Evolutionary conservation across 441 rosid species (phyloP).

Genomic region (Macaranga tanarius): DNA sequence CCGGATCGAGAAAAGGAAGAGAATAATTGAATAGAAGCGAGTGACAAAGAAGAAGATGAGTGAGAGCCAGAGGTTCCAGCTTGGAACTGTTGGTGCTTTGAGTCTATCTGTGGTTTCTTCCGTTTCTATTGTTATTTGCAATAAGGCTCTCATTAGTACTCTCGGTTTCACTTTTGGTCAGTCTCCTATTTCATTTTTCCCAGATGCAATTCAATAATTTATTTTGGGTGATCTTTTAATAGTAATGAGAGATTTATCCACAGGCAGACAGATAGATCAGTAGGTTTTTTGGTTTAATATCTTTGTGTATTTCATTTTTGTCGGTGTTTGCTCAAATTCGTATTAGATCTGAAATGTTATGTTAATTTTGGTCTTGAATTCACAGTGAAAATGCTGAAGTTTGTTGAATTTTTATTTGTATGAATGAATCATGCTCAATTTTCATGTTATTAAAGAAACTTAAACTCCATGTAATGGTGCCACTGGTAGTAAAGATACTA

Average conservation of each 20-base stretch:
- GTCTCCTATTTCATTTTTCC: not conserved
- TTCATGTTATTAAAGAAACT: not conserved
- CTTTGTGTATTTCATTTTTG: not conserved
- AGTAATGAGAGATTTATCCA: not conserved
- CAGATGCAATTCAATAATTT: not conserved
- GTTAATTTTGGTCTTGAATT: not conserved
- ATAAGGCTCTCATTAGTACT: slow-evolving; percentile 95
- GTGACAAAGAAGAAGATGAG: slow-evolving; percentile 48
- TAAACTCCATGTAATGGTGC: not conserved
- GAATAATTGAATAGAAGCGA: not conserved
- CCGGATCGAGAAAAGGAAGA: slow-evolving; percentile 34
- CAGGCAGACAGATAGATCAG: not conserved
- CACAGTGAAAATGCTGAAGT: too few relatives aligned
- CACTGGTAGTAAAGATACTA: not conserved
- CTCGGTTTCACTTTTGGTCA: slow-evolving; percentile 92
- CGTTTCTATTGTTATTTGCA: slow-evolving; percentile 95
- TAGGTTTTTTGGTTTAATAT: not conserved
- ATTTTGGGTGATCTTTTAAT: too few relatives aligned
- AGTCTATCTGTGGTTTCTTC: slow-evolving; percentile 91
- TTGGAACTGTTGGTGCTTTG: slow-evolving; percentile 93
- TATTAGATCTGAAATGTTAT: slow-evolving; percentile 1
- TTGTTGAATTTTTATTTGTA: not conserved
- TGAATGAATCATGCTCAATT: not conserved
- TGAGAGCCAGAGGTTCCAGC: slow-evolving; percentile 81
- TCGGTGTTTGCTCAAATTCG: not conserved